Evolutionary conservation across 805 yeast genomes (phyloP).

Genomic region (Metschnikowia arizonensis): DNA sequence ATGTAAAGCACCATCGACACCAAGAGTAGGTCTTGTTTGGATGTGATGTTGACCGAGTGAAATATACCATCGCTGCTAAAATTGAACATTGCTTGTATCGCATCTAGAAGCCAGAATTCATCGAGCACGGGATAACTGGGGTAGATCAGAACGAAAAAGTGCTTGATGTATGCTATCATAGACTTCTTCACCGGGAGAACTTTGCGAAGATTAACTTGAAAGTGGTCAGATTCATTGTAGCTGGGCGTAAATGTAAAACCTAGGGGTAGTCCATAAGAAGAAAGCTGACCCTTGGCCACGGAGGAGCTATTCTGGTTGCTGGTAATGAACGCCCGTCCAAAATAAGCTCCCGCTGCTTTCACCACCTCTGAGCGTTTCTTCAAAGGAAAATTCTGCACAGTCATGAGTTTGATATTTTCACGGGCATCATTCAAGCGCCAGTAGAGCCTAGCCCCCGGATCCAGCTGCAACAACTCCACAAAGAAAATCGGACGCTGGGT

Average conservation of each 20-base stretch:
- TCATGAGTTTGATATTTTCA: constrained; percentile 12
- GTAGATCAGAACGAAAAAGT: constrained; percentile 16
- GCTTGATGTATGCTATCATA: constrained; percentile 11
- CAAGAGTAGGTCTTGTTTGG: constrained; percentile 14
- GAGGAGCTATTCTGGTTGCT: constrained; percentile 8
- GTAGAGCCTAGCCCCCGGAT: constrained; percentile 17
- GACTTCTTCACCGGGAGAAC: constrained; percentile 13
- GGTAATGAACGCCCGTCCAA: constrained; percentile 10
- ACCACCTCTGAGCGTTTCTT: constrained; percentile 7
- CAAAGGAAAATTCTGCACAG: constrained; percentile 8
- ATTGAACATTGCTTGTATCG: constrained; percentile 7
- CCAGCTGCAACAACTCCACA: constrained; percentile 19
- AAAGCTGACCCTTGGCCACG: constrained; percentile 9
- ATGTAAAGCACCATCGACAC: constrained; percentile 17
- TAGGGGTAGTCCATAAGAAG: constrained; percentile 13
- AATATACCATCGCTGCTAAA: constrained; percentile 6
- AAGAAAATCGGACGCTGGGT: constrained; percentile 14
- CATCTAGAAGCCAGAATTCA: constrained; percentile 11
- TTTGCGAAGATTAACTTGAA: constrained; percentile 9
- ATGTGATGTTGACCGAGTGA: constrained; percentile 10
- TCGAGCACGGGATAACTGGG: constrained; percentile 18
- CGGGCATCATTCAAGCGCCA: constrained; percentile 14
- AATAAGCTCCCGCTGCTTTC: constrained; percentile 8
- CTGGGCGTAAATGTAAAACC: constrained; percentile 10
- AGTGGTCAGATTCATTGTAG: constrained; percentile 9